phyloP scores from a whole-genome alignment of 495 filamentous ascomycete species.

The Hypoxylon perforatum region DNA sequence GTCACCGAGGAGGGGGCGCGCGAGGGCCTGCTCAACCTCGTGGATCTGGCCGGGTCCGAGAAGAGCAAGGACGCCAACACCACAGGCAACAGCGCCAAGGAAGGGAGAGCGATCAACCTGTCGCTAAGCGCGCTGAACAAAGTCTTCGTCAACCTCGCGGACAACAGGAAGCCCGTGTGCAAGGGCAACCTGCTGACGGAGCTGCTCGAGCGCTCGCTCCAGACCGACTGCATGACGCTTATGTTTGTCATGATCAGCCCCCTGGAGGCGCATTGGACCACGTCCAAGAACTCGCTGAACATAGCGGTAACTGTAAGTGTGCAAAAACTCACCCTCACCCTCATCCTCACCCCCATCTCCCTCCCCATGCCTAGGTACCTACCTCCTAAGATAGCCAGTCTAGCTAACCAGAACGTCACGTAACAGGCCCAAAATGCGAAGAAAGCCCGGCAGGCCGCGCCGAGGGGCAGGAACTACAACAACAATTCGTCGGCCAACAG shows the following conservation, averaged over 20 bases:
- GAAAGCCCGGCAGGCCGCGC: neutral
- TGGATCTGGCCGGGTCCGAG: constrained; percentile 63
- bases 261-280: constrained; percentile 81
- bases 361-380: neutral
- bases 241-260: constrained; percentile 99
- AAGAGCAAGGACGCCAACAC: constrained; percentile 82
- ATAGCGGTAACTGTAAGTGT: constrained; percentile 84
- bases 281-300: constrained; percentile 90
- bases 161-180: constrained; percentile 85
- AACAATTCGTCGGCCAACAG: no score
- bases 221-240: constrained; percentile 93
- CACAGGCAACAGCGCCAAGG: constrained; percentile 48
- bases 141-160: constrained; percentile 67
- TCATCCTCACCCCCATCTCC: neutral
- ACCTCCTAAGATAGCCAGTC: neutral
- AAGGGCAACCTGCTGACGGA: constrained; percentile 95
- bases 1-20: constrained; percentile 58
- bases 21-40: constrained; percentile 56
- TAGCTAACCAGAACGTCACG: neutral
- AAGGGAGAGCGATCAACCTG: constrained; percentile 56
- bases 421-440: neutral
- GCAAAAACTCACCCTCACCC: no score
- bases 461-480: neutral
- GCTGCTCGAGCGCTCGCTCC: constrained; percentile 90
- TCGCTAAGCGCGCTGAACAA: constrained; percentile 56